Percentiles rank a stretch among this genome's conserved stretches.
Conservation (phyloP, 306 rosid species). For the Sesbania bispinosa region DNA sequence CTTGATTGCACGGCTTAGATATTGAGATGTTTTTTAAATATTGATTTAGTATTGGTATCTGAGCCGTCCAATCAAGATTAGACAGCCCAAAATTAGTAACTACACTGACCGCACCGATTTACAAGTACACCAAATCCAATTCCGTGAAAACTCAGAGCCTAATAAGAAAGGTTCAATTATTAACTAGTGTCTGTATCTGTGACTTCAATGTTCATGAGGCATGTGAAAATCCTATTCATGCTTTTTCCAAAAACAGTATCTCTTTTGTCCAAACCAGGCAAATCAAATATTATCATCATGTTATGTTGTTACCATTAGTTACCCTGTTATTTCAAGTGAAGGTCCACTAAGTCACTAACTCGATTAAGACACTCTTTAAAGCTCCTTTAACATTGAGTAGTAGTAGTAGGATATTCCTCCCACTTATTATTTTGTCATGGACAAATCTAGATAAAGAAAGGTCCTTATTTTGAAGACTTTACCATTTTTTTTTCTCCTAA, state of each 20-base stretch:
- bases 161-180: slow-evolving; percentile 22
- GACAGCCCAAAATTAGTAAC: too few relatives aligned
- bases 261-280: slow-evolving; percentile 1
- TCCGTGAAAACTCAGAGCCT: not conserved
- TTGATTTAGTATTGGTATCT: too few relatives aligned
- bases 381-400: slow-evolving; percentile 23
- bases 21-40: too few relatives aligned
- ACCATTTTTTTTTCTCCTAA: not conserved
- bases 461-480: not conserved
- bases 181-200: slow-evolving; percentile 7
- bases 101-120: too few relatives aligned
- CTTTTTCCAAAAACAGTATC: not conserved
- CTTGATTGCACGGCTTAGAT: too few relatives aligned
- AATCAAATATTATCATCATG: slow-evolving; percentile 11
- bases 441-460: not conserved
- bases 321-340: slow-evolving; percentile 23
- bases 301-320: slow-evolving; percentile 19
- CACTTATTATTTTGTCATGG: not conserved
- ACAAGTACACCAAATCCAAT: too few relatives aligned
- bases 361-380: slow-evolving; percentile 29
- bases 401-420: not conserved
- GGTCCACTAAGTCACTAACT: slow-evolving; percentile 32
- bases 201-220: slow-evolving; percentile 6
- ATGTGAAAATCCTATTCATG: not conserved
- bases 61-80: too few relatives aligned